Evolutionary conservation across 1,284 basidiomycete genomes (phyloP).

Genomic region (Irpex sp.): DNA sequence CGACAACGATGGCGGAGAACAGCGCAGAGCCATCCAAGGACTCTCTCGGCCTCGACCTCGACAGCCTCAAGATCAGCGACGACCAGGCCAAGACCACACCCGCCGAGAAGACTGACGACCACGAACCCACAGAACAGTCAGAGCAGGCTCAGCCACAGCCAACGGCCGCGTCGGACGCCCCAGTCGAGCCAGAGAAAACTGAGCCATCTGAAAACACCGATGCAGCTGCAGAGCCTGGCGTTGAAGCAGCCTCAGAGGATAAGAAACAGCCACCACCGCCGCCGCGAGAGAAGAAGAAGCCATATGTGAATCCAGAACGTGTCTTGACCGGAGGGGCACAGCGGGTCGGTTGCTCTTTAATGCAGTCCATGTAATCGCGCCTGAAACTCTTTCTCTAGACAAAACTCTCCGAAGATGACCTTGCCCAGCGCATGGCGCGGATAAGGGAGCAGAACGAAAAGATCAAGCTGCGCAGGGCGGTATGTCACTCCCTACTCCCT

Average conservation of each 20-base stretch:
- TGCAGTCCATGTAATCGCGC: constrained; percentile 2
- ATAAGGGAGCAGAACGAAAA: constrained; percentile 78
- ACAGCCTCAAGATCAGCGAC: constrained; percentile 35
- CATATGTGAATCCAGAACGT: constrained; percentile 74
- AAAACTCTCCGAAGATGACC: constrained; percentile 69
- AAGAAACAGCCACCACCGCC: constrained; percentile 18
- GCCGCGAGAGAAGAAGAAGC: constrained; percentile 33
- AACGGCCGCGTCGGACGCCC: background rate
- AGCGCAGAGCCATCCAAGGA: constrained; percentile 36
- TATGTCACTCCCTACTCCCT: constrained; percentile 21
- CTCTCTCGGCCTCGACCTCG: constrained; percentile 66
- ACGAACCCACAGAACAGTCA: background rate
- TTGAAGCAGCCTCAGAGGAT: constrained; percentile 11
- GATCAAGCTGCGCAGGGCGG: constrained; percentile 73
- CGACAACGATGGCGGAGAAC: constrained; percentile 18
- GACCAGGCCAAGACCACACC: constrained; percentile 13
- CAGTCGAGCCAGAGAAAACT: background rate
- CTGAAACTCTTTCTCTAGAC: constrained; percentile 42
- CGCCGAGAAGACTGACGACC: constrained; percentile 7
- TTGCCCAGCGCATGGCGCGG: constrained; percentile 67
- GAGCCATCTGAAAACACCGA: constrained; percentile 1
- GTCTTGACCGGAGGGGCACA: constrained; percentile 76
- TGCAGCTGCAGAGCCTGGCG: constrained; percentile 6
- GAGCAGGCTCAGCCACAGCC: constrained; percentile 3
- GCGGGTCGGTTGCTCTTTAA: constrained; percentile 42